A percentile compares a stretch with the other conserved stretches of the same genome.
Evolutionary conservation across 345 rosid genomes (phyloP).

Genomic region (Geranium brycei): DNA sequence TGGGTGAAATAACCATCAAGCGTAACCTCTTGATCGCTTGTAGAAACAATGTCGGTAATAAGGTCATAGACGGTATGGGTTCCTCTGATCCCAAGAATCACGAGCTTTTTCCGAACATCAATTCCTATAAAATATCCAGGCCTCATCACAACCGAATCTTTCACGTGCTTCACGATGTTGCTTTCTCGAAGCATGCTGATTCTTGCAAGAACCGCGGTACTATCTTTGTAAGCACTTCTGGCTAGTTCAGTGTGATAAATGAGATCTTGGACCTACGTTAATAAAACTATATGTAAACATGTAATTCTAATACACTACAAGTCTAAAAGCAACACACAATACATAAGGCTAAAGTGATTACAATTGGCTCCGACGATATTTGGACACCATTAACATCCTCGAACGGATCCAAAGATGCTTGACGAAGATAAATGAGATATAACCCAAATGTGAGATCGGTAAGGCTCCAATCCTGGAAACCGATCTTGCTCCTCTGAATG

Average conservation of each 20-base stretch:
- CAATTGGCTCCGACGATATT: conserved; percentile 53
- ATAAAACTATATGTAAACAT: conserved; percentile 12
- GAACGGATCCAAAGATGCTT: conserved; percentile 48
- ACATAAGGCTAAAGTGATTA: conserved; percentile 12
- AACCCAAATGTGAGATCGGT: conserved; percentile 89
- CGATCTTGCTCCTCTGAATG: conserved; percentile 79
- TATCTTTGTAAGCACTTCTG: conserved; percentile 59
- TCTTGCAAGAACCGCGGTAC: conserved; percentile 40
- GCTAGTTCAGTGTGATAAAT: conserved; percentile 79
- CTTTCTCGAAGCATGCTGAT: conserved; percentile 75
- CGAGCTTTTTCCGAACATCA: conserved; percentile 63
- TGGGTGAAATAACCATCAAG: conserved; percentile 90
- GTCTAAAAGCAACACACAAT: neutral
- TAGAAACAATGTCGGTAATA: conserved; percentile 69
- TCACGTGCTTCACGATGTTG: conserved; percentile 57
- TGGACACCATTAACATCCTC: conserved; percentile 67
- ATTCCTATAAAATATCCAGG: conserved; percentile 76
- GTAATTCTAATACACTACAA: neutral
- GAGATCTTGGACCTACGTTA: conserved; percentile 59
- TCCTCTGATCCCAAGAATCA: conserved; percentile 73
- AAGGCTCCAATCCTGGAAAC: conserved; percentile 84
- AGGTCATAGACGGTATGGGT: conserved; percentile 84
- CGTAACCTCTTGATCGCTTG: conserved; percentile 68
- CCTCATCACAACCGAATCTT: conserved; percentile 72
- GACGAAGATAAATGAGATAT: conserved; percentile 79